Conservation (phyloP, 305 asterid genomes). For the Solanum hybrid region DNA sequence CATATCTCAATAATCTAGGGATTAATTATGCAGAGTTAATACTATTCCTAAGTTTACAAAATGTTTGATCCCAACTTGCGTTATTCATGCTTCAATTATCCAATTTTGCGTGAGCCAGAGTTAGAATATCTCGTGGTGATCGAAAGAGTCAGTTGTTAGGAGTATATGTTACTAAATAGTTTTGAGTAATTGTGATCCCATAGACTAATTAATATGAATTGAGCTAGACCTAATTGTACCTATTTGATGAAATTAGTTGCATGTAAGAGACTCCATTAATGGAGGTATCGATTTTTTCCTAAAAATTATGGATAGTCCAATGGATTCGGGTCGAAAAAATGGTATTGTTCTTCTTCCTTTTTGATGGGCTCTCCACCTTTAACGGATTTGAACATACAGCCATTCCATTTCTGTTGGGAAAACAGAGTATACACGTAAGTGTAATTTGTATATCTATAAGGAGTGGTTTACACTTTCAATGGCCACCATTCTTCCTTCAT, state of each 20-base stretch:
- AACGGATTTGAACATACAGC: constrained; percentile 15
- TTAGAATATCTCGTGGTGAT: background rate
- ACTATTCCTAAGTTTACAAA: background rate
- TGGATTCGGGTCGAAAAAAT: background rate
- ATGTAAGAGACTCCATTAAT: background rate
- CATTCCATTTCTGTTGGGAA: constrained; percentile 1
- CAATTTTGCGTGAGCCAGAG: background rate
- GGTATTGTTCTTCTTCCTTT: background rate
- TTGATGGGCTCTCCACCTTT: constrained; percentile 47
- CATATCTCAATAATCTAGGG: background rate
- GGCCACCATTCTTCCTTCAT: constrained; percentile 27
- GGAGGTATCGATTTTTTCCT: background rate
- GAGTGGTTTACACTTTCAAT: constrained; percentile 17
- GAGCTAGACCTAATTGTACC: background rate
- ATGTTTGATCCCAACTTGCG: background rate
- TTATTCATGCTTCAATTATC: background rate
- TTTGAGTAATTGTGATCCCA: background rate
- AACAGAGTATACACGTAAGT: background rate
- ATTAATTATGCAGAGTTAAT: background rate
- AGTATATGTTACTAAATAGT: background rate
- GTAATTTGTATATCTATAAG: background rate
- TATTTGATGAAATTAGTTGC: background rate
- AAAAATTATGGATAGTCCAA: background rate
- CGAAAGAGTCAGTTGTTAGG: background rate
- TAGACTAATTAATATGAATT: background rate